Evolutionary conservation across 2,329 filamentous ascomycete genomes (phyloP).

Genomic region (Calcarisporium arbuscula): DNA sequence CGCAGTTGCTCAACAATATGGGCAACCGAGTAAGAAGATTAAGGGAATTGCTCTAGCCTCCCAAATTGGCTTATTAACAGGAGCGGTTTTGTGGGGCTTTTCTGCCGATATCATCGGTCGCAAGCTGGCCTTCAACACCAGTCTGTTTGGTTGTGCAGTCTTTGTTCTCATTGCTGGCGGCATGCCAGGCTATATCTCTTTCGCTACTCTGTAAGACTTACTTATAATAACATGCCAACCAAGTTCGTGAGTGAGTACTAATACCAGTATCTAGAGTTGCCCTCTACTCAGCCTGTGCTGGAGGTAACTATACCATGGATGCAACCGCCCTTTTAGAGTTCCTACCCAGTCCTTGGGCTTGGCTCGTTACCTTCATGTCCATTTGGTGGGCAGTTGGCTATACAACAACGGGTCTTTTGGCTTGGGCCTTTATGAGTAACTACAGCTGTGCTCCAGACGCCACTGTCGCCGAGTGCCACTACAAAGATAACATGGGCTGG

Average conservation of each 20-base stretch:
- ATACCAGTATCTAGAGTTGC: background rate
- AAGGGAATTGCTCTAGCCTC: background rate
- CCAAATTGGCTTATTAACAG: background rate
- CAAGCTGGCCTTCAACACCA: conserved; percentile 1
- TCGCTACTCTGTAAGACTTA: background rate
- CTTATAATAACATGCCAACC: too few relatives aligned
- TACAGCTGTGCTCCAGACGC: background rate
- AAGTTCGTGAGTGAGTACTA: background rate
- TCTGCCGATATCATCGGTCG: background rate
- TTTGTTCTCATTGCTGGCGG: background rate
- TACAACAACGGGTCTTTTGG: background rate
- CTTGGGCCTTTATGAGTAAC: background rate
- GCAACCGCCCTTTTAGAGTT: background rate
- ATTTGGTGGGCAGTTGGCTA: conserved; percentile 1
- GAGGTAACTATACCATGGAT: conserved; percentile 1
- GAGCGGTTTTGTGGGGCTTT: conserved; percentile 1
- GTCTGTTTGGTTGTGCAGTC: background rate
- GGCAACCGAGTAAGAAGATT: background rate
- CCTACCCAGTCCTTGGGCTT: background rate
- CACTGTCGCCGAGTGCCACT: background rate
- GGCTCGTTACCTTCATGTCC: background rate
- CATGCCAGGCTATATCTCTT: conserved; percentile 1
- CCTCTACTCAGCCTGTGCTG: background rate
- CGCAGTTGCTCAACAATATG: background rate
- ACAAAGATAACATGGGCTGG: background rate